Evolutionary conservation across 192 early-diverging fungal genomes (phyloP).

Genomic region (Linnemannia zychae): DNA sequence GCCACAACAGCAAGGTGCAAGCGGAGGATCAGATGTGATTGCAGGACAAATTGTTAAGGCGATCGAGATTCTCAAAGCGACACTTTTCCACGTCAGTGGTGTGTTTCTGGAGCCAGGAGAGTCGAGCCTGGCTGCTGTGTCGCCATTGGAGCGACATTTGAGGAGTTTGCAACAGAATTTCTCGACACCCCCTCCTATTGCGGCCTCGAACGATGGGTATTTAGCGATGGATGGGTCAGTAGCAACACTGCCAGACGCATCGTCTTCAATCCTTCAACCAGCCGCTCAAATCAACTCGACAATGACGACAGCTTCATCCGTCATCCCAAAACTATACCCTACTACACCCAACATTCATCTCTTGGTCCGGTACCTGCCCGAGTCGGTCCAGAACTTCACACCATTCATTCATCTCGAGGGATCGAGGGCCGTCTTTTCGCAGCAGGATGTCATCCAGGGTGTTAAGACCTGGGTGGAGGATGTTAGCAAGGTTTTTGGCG

Average conservation of each 20-base stretch:
- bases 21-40: conserved; percentile 24
- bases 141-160: conserved; percentile 53
- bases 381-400: conserved; percentile 66
- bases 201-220: background rate
- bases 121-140: background rate
- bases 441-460: conserved; percentile 36
- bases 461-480: conserved; percentile 56
- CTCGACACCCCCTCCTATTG: conserved; percentile 24
- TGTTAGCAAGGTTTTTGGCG: conserved; percentile 34
- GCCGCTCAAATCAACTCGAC: conserved; percentile 5
- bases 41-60: conserved; percentile 57
- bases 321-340: conserved; percentile 62
- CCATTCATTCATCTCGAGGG: conserved; percentile 59
- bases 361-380: conserved; percentile 68
- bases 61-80: conserved; percentile 55
- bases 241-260: background rate
- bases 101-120: conserved; percentile 41
- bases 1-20: background rate
- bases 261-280: conserved; percentile 10
- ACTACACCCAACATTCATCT: conserved; percentile 69
- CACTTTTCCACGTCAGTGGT: conserved; percentile 51
- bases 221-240: background rate
- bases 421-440: conserved; percentile 41
- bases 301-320: background rate
- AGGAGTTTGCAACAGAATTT: conserved; percentile 57